phyloP scores from a whole-genome alignment of 2,329 filamentous ascomycete species.

The Hirsutella rhossiliensis region DNA sequence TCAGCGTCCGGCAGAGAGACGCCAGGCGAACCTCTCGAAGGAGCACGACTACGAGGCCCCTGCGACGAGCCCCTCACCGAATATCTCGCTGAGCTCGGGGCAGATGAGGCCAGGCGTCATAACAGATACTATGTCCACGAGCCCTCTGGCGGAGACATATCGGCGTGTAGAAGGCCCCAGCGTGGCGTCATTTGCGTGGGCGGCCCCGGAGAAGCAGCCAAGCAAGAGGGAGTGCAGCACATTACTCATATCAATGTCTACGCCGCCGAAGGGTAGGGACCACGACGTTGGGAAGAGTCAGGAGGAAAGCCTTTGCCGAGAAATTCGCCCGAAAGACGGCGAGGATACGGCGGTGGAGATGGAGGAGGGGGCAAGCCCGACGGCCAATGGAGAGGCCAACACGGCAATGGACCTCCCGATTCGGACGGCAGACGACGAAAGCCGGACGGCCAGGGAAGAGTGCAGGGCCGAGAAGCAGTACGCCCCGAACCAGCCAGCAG shows the following conservation, averaged over 20 bases:
- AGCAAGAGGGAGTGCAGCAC: slow-evolving; percentile 7
- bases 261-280: not conserved
- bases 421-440: too few relatives aligned
- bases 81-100: slow-evolving; percentile 12
- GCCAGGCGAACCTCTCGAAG: slow-evolving; percentile 6
- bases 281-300: not conserved
- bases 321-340: not conserved
- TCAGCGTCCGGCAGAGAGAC: not conserved
- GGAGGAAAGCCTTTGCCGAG: not conserved
- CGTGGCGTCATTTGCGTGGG: not conserved
- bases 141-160: slow-evolving; percentile 4
- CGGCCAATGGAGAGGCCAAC: not conserved
- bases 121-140: slow-evolving; percentile 18
- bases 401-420: too few relatives aligned
- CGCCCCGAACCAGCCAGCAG: not conserved
- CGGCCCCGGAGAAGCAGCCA: not conserved
- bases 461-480: too few relatives aligned
- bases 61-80: slow-evolving; percentile 12
- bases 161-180: not conserved
- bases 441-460: too few relatives aligned
- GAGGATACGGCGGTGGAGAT: not conserved
- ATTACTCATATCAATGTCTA: slow-evolving; percentile 16
- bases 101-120: slow-evolving; percentile 8
- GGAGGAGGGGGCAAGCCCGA: not conserved
- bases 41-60: slow-evolving; percentile 6